Conservation (phyloP, 257 asterid species). For the Solanum sejunctum region DNA sequence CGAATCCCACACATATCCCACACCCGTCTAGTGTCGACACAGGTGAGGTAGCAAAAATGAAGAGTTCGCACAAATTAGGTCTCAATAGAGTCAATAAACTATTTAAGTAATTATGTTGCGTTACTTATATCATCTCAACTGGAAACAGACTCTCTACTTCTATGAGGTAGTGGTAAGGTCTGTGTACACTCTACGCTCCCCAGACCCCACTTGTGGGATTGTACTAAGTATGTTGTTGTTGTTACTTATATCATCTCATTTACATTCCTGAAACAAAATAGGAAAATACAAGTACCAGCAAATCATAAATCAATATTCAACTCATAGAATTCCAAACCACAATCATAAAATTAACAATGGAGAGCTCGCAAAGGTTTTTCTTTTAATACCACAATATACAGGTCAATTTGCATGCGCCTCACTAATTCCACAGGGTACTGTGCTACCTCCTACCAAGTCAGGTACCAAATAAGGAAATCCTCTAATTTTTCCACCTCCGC, state of each 20-base stretch:
- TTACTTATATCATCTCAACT: neutral
- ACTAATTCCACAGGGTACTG: neutral
- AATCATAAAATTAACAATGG: neutral
- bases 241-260: neutral
- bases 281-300: neutral
- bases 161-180: too few relatives aligned
- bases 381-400: neutral
- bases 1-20: too few relatives aligned
- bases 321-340: neutral
- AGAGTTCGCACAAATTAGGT: neutral
- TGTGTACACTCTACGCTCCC: too few relatives aligned
- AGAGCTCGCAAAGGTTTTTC: neutral
- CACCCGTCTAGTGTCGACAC: too few relatives aligned
- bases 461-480: neutral
- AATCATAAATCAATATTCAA: neutral
- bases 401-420: neutral
- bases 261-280: neutral
- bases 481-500: neutral
- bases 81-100: neutral
- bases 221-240: too few relatives aligned
- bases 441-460: neutral
- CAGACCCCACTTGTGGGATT: too few relatives aligned
- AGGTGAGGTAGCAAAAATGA: too few relatives aligned
- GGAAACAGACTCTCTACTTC: too few relatives aligned
- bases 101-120: neutral